These are phyloP conservation scores for Epichloe hybrida DNA, from an alignment of 2,329 filamentous ascomycete genomes.

Conservation along the genomic window DNA sequence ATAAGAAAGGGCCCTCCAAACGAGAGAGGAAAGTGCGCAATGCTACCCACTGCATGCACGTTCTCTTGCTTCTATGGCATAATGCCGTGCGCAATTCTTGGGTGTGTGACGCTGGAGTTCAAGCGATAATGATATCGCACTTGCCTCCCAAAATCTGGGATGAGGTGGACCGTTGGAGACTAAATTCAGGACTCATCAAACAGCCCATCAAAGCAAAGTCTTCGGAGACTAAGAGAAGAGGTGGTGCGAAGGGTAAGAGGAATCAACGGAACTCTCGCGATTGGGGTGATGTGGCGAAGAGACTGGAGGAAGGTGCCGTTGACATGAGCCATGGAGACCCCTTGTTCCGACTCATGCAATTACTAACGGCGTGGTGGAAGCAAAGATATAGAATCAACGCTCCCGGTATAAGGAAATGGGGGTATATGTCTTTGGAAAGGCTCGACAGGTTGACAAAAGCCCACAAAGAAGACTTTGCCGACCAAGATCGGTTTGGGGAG, in stretches of 20 bases:
- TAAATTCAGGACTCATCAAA: conserved; percentile 49
- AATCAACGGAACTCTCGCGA: conserved; percentile 33
- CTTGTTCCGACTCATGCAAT: conserved; percentile 59
- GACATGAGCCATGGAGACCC: conserved; percentile 79
- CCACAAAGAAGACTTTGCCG: conserved; percentile 48
- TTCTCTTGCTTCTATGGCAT: conserved; percentile 77
- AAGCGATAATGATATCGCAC: conserved; percentile 62
- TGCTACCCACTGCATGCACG: conserved; percentile 76
- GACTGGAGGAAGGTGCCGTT: conserved; percentile 53
- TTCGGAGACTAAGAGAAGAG: conserved; percentile 15
- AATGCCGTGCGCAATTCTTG: conserved; percentile 78
- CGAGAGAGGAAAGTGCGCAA: conserved; percentile 66
- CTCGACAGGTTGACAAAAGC: conserved; percentile 62
- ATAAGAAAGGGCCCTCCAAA: conserved; percentile 77
- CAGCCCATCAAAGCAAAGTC: conserved; percentile 16
- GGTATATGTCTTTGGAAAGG: conserved; percentile 68
- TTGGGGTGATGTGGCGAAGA: conserved; percentile 58
- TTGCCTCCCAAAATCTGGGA: conserved; percentile 54
- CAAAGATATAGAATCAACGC: conserved; percentile 65
- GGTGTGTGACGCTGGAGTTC: conserved; percentile 63
- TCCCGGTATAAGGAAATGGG: conserved; percentile 74
- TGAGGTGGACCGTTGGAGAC: conserved; percentile 61
- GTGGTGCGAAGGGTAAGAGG: conserved; percentile 11
- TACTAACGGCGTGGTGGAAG: conserved; percentile 77
- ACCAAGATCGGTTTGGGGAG: conserved; percentile 62